Evolutionary conservation across 495 filamentous ascomycete species (phyloP), one percentile per base, ranked within the genome.

Genomic region (Geopyxis carbonaria): DNA sequence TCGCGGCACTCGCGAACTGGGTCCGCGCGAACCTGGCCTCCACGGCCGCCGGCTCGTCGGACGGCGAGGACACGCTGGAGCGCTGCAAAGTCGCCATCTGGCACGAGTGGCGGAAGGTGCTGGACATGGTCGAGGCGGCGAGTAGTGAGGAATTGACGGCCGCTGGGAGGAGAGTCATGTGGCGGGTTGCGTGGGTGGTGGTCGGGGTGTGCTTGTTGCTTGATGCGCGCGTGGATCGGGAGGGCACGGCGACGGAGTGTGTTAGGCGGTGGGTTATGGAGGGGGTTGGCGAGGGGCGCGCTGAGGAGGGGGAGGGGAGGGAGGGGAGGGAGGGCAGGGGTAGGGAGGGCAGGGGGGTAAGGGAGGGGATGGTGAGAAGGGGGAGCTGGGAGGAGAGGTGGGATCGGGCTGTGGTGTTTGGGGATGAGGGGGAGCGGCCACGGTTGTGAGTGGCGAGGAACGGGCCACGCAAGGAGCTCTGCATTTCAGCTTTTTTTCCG

Each of bases 1-100:
- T 43, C 41, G 40, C 48, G n/a, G 41, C 48, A 1, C 42, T 54
- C 34, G 47, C 47, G n/a, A 50, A 54, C 5, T 54, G 48, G 21
- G 42, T 54, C 8, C 50, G 45, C 14, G 51, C 53, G 50, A 54
- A 54, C 22, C 32, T 54, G 9, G 50, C 41, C n/a, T 34, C 42
- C 18, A 35, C 38, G 10, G 42, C 45, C 22, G 23, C 31, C 2
- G 51, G 51, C 4, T 41, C 50, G 22, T 46, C 32, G 2, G 48
- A 45, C 30, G 46, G 40, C 8, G n/a, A n/a, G n/a, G 51, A 55
- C 41, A 41, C 55, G 11, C 24, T 55, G 22, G 51, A 55, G 22
- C 40, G 45, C 22, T 51, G 46, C 23, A 55, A 55, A 25, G 46
- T 55, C 4, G 43, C 45, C 5, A 43, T 55, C 6, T 55, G 51